These are phyloP conservation scores for Aspergillus felis DNA, from an alignment of 2,329 filamentous ascomycete species.

Conservation along the genomic window DNA sequence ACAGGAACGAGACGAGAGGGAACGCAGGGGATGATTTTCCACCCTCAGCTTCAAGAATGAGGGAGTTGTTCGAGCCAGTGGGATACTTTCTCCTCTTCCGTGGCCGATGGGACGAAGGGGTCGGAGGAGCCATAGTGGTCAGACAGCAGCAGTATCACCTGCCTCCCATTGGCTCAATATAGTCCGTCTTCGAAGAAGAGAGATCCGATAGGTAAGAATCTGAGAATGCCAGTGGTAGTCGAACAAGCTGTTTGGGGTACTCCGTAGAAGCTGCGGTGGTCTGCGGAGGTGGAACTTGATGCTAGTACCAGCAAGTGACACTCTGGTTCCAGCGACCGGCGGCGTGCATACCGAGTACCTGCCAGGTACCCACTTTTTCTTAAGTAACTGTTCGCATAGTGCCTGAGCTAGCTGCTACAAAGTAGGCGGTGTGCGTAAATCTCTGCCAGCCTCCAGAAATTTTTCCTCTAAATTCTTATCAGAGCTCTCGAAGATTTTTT, in stretches of 20 bases:
- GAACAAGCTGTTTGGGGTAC: not conserved
- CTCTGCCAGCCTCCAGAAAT: constrained; percentile 26
- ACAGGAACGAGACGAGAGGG: constrained; percentile 88
- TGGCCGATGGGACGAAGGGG: constrained; percentile 38
- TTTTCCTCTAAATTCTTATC: constrained; percentile 12
- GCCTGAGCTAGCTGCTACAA: constrained; percentile 6
- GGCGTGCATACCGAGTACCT: constrained; percentile 4
- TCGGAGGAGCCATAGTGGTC: constrained; percentile 24
- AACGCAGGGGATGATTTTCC: constrained; percentile 64
- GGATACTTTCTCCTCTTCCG: constrained; percentile 44
- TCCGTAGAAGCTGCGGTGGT: constrained; percentile 2
- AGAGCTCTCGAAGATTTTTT: constrained; percentile 5
- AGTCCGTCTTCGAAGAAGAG: not conserved
- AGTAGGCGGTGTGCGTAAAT: constrained; percentile 25
- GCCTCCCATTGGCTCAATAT: constrained; percentile 18
- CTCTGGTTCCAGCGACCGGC: constrained; percentile 3
- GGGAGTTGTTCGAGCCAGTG: constrained; percentile 39
- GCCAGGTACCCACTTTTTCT: constrained; percentile 19
- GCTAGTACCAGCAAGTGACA: constrained; percentile 9
- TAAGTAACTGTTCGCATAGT: constrained; percentile 7
- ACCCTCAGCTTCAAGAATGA: constrained; percentile 42
- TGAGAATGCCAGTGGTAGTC: not conserved
- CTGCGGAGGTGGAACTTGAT: constrained; percentile 1
- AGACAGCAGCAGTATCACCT: constrained; percentile 11
- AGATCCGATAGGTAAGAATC: not conserved